Evolutionary conservation across 441 rosid species (phyloP), one percentile per base, ranked within the genome.

Genomic region (Erodium chrysanthum): DNA sequence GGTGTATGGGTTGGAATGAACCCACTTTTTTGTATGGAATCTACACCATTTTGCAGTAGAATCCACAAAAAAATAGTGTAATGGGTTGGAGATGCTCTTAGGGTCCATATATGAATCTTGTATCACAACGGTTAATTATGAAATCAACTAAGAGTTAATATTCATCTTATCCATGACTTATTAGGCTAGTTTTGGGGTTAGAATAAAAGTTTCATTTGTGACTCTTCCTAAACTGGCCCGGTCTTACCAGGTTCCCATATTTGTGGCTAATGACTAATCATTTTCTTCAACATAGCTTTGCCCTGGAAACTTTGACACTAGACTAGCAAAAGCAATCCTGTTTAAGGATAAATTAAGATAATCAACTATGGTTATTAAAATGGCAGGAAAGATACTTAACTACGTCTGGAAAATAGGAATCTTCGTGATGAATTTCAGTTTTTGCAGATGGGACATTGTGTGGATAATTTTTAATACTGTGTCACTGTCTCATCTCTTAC

Each of bases 401-500:
- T 42, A 48, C n/a, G 54, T 14, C 54, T 7, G 5, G 18, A 48
- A 14, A 14, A 48, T 48, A 48, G 54, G 54, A 48, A 48, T 48
- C 54, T 48, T 48, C 18, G 3, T 14, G 54, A 48, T 48, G n/a
- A 48, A 4, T 48, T 48, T 14, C 18, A 14, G 54, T 48, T 48
- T 48, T 0, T 48, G 54, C n/a, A n/a, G 50, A 14, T 14, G 50
- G 50, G 50, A 44, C 50, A 11, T 48, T 48, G 18, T 48, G 54
- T 48, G 54, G 54, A 5, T 48, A 48, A 2, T 48, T 48, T 48
- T n/a, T 48, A 48, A 4, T 48, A 48, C 54, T n/a, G 54, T 48
- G 54, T n/a, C 54, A 48, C 54, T 48, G 18, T 48, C 54, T 14
- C 54, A 48, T 48, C 54, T 48, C 54, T 48, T 42, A 42, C 48